Base-by-base conservation (phyloP, 2,329 filamentous ascomycete genomes). In the Ophiostoma sp. region DNA sequence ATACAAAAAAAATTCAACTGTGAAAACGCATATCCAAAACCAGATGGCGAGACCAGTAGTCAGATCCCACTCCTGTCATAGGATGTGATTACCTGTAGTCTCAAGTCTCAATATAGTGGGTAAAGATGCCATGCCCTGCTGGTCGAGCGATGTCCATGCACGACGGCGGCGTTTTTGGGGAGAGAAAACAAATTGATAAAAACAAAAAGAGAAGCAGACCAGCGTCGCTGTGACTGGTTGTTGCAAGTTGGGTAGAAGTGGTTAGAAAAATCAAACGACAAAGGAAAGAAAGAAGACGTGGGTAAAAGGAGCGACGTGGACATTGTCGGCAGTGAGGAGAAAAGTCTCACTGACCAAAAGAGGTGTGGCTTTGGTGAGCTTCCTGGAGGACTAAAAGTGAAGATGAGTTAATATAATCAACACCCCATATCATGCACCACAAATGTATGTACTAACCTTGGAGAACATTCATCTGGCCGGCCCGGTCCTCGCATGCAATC, bases 401-500 rank as follows among this genome's bases (percentile, higher is more conserved):
- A 15, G 7, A 28, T 33, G 63, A 9, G 68, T 25, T 25, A 71
- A 39, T 25, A 12, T 19, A 55, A 8, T 12, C 12, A 22, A 42
- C 31, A 66, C n/a, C 17, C 8, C 19, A 45, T 66, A 7, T 64
- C 11, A 64, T 66, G 36, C 36, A 31, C 52, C 2, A 57, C 12
- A 22, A 48, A 45, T 36, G 33, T 42, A 6, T 9, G 55, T 28
- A 84, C 87, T 84, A 81, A 89, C 87, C 83, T 68, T 84, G 81
- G 71, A 91, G 79, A 45, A 89, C 83, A 72, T 84, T 84, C 73
- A 83, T 79, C 81, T 91, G 89, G 15, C 88, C 87, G 33, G 84
- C 81, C 72, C 89, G 85, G 79, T 90, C 89, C 80, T 89, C 88
- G 76, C 90, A 91, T 28, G 89, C 89, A 77, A 91, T 82, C 78